Base-by-base conservation (phyloP, 768 basidiomycete species). In the Lactifluus subvellereus region DNA sequence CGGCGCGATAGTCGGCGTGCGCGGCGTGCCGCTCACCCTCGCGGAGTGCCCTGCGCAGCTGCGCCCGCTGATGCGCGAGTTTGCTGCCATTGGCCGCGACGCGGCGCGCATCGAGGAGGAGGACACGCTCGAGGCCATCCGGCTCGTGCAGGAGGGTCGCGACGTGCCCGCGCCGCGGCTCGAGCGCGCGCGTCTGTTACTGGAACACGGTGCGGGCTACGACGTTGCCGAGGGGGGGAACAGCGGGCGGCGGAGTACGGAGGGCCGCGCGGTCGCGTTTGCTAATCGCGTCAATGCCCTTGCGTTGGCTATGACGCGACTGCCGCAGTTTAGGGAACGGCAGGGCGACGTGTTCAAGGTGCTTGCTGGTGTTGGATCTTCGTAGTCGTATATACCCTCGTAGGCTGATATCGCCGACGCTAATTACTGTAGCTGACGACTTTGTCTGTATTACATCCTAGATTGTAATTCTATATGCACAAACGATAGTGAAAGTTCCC, bases 231-330 rank as follows among this genome's bases (percentile, higher is more conserved):
- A 72, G 10, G 9, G 37, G 5, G 50, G 27, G 22, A 27, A 9
- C 8, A 10, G 74, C 61, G 75, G 75, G 64, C 74, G 79, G 67
- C 72, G 79, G 70, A 89, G 84, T 62, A 74, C 83, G 0, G 81
- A 87, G 62, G 89, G 87, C 3, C 74, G 81, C 11, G 84, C 86
- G 8, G 83, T 90, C 60, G 77, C 82, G 49, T 87, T 94, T 71
- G 81, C 87, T 32, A 94, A 93, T 71, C 73, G 88, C 60, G 82
- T 94, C 55, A 93, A 91, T 72, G 81, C 79, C 22, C 78, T 94
- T 13, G 86, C 87, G 64, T 69, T 94, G 66, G 80, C 77, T 0
- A 83, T 94, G 81, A 89, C 86, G 53, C 79, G 77, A 69, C 73
- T 94, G 59, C 79, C 77, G 61, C 83, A 88, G 54, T 94, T 94